Evolutionary conservation across 768 basidiomycete genomes (phyloP).

Genomic region (Pleurotus sapidus): DNA sequence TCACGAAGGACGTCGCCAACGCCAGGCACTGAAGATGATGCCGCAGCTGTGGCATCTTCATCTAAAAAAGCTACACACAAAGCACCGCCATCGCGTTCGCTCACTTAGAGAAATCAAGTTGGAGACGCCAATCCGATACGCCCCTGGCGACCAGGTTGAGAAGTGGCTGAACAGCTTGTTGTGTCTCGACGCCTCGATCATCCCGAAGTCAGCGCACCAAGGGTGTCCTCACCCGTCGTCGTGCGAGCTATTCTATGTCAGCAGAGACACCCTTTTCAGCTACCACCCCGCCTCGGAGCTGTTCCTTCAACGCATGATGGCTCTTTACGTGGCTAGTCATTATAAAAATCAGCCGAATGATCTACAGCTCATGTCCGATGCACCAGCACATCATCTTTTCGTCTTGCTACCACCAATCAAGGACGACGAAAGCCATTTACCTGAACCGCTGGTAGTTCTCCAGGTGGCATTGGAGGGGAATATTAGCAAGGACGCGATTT

Average conservation of each 20-base stretch:
- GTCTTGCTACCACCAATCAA: constrained; percentile 91
- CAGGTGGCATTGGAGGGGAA: constrained; percentile 96
- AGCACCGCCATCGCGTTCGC: constrained; percentile 63
- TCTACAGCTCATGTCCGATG: constrained; percentile 94
- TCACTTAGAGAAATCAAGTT: constrained; percentile 92
- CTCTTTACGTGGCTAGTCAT: constrained; percentile 94
- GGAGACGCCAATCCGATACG: constrained; percentile 92
- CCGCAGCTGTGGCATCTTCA: constrained; percentile 30
- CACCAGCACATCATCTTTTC: constrained; percentile 95
- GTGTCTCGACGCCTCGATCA: constrained; percentile 82
- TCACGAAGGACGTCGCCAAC: constrained; percentile 55
- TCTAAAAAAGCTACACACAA: constrained; percentile 56
- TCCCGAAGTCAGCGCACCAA: constrained; percentile 41
- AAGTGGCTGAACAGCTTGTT: constrained; percentile 90
- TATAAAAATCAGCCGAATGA: constrained; percentile 99
- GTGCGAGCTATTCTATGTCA: constrained; percentile 95
- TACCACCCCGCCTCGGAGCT: constrained; percentile 97
- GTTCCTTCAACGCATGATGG: constrained; percentile 98
- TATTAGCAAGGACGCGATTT: constrained; percentile 79
- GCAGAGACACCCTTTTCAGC: constrained; percentile 93
- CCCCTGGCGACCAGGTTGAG: constrained; percentile 83
- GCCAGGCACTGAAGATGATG: constrained; percentile 39
- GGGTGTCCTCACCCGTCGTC: constrained; percentile 94
- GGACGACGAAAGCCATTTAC: constrained; percentile 86
- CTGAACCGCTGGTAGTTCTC: constrained; percentile 92